Evolutionary conservation across 495 filamentous ascomycete species (phyloP), one percentile per base, ranked within the genome.

Genomic region (Xeromyces bisporus): DNA sequence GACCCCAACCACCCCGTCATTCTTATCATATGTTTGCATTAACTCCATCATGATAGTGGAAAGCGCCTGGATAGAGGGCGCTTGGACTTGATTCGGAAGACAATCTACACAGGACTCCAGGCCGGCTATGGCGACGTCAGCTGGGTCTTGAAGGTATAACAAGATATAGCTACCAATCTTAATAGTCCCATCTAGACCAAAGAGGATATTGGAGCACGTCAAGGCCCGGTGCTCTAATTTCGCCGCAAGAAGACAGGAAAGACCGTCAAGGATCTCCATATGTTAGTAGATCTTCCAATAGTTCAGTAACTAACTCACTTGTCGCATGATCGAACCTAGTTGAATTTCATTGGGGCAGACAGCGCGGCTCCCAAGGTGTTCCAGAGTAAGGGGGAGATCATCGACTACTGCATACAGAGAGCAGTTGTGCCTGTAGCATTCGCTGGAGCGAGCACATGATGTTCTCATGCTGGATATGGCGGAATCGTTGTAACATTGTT

Each of bases 1-100:
- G 3, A 59, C 28, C 1, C 48, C 48, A 10, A 50, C 40, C 12
- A 45, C 33, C 7, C 46, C 44, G 35, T 53, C 48, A 6, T 53
- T 46, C 38, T 56, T 59, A 14, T 23, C 29, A 39, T 51, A 56
- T 31, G 52, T 55, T 41, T 56, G 40, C 43, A 59, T 59, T 8
- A 55, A 29, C 41, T 50, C 44, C 45, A 50, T 53, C 6, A 36
- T 42, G 9, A 53, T 52, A 15, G 27, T 37, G 6, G 40, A 29
- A 3, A 56, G 29, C 10, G 28, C 26, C 34, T 37, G 40, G n/a
- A 53, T 36, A 32, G 39, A 35, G 12, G 26, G 6, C 27, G 24
- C 21, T 30, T 47, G 26, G 7, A 12, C 7, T 20, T 40, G 24
- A 23, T 13, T 13, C 7, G 32, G 35, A 15, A 2, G 29, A 28